Base-by-base conservation (phyloP, 257 asterid species). In the Ehretia macrophylla region DNA sequence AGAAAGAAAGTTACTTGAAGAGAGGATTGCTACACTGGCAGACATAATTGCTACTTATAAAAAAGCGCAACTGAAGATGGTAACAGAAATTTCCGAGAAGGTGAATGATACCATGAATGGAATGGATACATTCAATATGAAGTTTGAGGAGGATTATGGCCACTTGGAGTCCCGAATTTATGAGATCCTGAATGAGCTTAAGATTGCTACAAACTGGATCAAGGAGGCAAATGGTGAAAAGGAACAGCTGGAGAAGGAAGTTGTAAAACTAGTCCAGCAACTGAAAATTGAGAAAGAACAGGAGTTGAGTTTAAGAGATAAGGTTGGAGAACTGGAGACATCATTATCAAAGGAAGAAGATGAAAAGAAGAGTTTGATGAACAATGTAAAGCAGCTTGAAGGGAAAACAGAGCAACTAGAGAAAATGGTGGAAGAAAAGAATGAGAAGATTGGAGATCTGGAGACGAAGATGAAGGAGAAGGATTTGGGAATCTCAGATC, bases 121-220 rank as follows among this genome's bases (percentile, higher is more conserved):
- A 55, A 77, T 83, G 6, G 99, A 89, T 55, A 68, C 88, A 19
- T 85, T 89, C 65, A 75, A 67, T 59, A 68, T 80, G 76, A 89
- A 89, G 86, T 85, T 81, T 27, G 97, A 93, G 85, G 99, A 93
- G 74, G 97, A 85, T 65, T 82, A 78, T 17, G 94, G 99, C 13
- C 96, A 83, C 86, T 53, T 85, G 67, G 96, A 89, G 79, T 83
- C 96, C 59, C 88, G 97, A 14, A 68, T 89, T 17, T 81, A 80
- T 38, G 95, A 87, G 67, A 74, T 78, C 55, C 66, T 75, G 48
- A 80, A 81, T 45, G 97, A 89, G 78, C 78, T 89, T 37, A 82
- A 80, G 77, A 77, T 70, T 47, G 50, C 82, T 23, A 70, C 48
- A 51, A 76, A 67, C 67, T 72, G 78, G 81, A 77, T 86, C 39